Evolutionary conservation across 2,329 filamentous ascomycete genomes (phyloP), one percentile per base, ranked within the genome.

Genomic region (Fusarium tupiense): DNA sequence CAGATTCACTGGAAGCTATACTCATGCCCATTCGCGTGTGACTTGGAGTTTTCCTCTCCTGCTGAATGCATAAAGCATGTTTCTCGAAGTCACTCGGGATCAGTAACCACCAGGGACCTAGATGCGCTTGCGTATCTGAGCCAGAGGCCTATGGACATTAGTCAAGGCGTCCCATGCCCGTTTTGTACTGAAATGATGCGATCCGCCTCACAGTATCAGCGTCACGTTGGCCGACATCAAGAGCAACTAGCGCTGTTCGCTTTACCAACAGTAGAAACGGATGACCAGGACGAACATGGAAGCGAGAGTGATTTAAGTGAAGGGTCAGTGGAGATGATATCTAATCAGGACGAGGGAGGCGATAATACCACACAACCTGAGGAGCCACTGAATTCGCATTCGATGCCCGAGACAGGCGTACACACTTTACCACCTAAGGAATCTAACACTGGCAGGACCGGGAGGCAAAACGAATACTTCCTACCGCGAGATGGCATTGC

Each of bases 41-140:
- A 5, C 10, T 1, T 11, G 10, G 10, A 44, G 1, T 8, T 17
- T 4, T 12, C 41, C 1, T 24, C 16, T 8, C 6, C 41, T 5
- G 8, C n/a, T 6, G 41, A 44, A 12, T 44, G 16, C 41, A 24
- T 6, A 8, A 17, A 44, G 7, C 41, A 44, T 24, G 41, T 24
- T 44, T 24, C 14, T 4, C 17, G 11, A 11, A 33, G 33, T 33
- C n/a, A 43, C 14, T 3, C 22, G 22, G 6, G n/a, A 11, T 43
- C 41, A 2, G 41, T 43, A 8, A 43, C 1, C 22, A 17, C 41
- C n/a, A n/a, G 0, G 9, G n/a, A 8, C 41, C 9, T 17, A 5
- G 22, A 17, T 11, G 14, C 14, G 22, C 22, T 43, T 43, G 14
- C 24, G 2, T 17, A 43, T 43, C 41, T 43, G 22, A 43, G 14